Conservation (phyloP, 1,284 basidiomycete species). For the Malassezia arunalokei region DNA sequence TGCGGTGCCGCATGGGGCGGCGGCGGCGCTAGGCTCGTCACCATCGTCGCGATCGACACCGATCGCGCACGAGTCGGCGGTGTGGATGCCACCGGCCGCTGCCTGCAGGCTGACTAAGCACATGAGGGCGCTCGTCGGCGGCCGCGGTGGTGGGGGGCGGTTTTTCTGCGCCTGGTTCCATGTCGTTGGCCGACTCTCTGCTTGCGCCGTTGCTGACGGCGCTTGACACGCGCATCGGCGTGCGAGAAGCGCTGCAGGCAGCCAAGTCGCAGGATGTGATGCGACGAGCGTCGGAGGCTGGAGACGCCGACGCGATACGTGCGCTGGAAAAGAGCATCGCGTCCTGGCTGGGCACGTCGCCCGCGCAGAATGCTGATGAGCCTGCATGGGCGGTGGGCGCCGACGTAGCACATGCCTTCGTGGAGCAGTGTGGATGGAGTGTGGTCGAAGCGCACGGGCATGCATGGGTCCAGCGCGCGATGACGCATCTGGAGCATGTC, state of each 20-base stretch:
- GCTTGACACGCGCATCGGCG: not conserved
- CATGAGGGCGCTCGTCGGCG: not conserved
- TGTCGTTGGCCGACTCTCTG: not conserved
- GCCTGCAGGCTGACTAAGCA: not conserved
- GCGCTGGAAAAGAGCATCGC: slow-evolving; percentile 4
- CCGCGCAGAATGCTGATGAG: not conserved
- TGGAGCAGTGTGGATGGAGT: slow-evolving; percentile 7
- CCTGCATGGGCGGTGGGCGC: not conserved
- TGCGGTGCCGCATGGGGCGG: slow-evolving; percentile 6
- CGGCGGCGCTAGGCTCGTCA: not conserved
- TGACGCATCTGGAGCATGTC: slow-evolving; percentile 3
- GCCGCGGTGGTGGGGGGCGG: too few species aligned
- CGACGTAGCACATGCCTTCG: not conserved
- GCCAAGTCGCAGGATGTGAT: not conserved
- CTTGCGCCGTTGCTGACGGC: slow-evolving; percentile 1
- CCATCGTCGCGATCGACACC: not conserved
- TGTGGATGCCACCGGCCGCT: too few species aligned
- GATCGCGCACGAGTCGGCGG: too few species aligned
- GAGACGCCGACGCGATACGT: not conserved
- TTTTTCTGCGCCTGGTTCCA: not conserved
- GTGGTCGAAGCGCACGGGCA: slow-evolving; percentile 13
- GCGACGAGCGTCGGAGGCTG: not conserved
- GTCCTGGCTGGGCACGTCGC: not conserved
- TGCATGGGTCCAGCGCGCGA: slow-evolving; percentile 18
- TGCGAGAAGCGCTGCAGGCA: not conserved